Evolutionary conservation across 306 rosid genomes (phyloP), one percentile per base, ranked within the genome.

Genomic region (Amphicarpaea edgeworthii): DNA sequence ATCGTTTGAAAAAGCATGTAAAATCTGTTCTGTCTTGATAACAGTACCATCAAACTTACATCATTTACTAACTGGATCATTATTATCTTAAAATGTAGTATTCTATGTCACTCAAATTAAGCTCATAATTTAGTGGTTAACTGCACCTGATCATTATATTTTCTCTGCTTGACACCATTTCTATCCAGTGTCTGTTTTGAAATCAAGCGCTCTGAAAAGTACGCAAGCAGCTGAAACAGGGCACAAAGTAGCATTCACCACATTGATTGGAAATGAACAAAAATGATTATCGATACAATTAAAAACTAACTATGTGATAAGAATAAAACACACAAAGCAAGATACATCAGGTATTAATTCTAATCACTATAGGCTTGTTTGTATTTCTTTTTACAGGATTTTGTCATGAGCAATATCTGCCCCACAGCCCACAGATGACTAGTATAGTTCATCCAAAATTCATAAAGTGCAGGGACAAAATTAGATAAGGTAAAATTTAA

Each of bases 101-200:
- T 8, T 40, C 40, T 34, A 34, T 34, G 40, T 34, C 40, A 34
- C 40, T 34, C 40, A 34, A 34, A 34, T 34, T 34, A 34, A 34
- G 40, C 40, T 49, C 54, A 68, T 23, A 57, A 57, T 45, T 75
- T 51, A 77, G 81, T 38, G 14, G 67, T 40, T 40, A 57, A 64
- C 20, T 76, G 77, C 73, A 95, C 98, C 98, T 90, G 96, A 78
- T 85, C 78, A n/a, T 46, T 61, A 82, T 11, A 79, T 65, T 63
- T 73, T 79, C 80, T 95, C 85, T 95, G 97, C 96, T 54, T 90
- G 11, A 92, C 91, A 67, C 68, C 75, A 89, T 95, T 95, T 82
- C 96, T 92, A 69, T 68, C 64, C 79, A 95, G 70, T 40, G 96
- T 95, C 66, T 83, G 80, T 68, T 59, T 83, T 1, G 97, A 87